Evolutionary conservation across 2,329 filamentous ascomycete genomes (phyloP), one percentile per base, ranked within the genome.

Genomic region (Penicillium paneum): DNA sequence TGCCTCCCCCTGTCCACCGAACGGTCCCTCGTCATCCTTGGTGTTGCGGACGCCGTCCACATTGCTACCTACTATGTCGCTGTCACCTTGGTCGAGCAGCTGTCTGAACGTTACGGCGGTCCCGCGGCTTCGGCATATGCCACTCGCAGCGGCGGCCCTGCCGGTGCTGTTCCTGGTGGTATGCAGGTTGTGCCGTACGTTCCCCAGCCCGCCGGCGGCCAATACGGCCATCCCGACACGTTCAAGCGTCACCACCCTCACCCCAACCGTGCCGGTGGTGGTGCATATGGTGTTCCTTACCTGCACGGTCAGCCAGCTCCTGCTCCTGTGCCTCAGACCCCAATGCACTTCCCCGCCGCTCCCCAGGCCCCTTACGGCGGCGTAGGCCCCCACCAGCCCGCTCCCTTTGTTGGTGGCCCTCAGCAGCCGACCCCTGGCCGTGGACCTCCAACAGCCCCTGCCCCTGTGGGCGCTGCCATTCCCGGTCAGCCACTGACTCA

Each of bases 131-230:
- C 94, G n/a, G 93, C 94, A 29, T 99, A 99, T 71, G 94, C 94
- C 43, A 96, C 93, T 43, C 87, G 94, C 61, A 96, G 91, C 69
- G 94, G 94, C 59, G 92, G 90, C 46, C 92, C 94, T 47, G 91
- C 93, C 54, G 93, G 93, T 48, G 91, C 93, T 32, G 91, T 97
- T 15, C 94, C 94, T 21, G 94, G 94, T 56, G 94, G 94, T 58
- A 96, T 99, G 91, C 94, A 97, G 74, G 94, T 99, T 46, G 91
- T 97, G n/a, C 94, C 94, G 6, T 99, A 99, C 72, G 89, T 91
- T 54, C 94, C 94, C 46, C 92, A 97, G 73, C 89, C 93, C 28
- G 90, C 91, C 53, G 90, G 91, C 54, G 94, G 94, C 63, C 92
- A 93, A 73, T 97, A 92, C 71, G 92, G 92, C 53, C 90, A 92